phyloP scores from a whole-genome alignment of 139 green algal species.

The Klebsormidium nitens region DNA sequence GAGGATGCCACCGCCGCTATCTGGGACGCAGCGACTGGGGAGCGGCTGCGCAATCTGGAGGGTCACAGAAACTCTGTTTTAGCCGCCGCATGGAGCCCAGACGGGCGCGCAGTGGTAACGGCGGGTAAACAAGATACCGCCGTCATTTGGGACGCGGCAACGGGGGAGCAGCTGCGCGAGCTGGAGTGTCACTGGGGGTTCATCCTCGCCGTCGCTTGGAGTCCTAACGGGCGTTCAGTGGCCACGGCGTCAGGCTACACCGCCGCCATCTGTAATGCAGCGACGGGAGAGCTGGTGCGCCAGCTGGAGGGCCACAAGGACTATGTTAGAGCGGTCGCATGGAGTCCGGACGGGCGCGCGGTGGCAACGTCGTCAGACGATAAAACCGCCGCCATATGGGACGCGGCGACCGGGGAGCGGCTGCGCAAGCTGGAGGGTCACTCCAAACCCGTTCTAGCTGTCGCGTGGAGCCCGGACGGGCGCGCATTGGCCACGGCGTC shows the following conservation, averaged over 20 bases:
- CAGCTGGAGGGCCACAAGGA: neutral
- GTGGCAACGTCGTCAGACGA: neutral
- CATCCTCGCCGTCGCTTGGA: neutral
- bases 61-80: slow-evolving; percentile 73
- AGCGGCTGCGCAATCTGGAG: slow-evolving; percentile 83
- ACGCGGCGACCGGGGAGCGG: neutral
- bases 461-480: no score
- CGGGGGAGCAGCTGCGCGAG: neutral
- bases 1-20: slow-evolving; percentile 94
- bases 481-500: neutral
- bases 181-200: neutral
- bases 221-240: neutral
- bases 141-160: neutral
- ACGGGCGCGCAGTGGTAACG: neutral
- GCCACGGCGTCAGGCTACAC: neutral
- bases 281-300: neutral
- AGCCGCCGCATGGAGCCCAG: slow-evolving; percentile 26
- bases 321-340: neutral
- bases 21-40: slow-evolving; percentile 73
- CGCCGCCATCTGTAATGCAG: neutral
- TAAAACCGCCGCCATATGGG: neutral
- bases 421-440: neutral
- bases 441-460: neutral
- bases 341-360: neutral
- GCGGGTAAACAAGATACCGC: neutral